Evolutionary conservation across 495 filamentous ascomycete genomes (phyloP), one percentile per base, ranked within the genome.

Genomic region (Lophiostoma macrostomum): DNA sequence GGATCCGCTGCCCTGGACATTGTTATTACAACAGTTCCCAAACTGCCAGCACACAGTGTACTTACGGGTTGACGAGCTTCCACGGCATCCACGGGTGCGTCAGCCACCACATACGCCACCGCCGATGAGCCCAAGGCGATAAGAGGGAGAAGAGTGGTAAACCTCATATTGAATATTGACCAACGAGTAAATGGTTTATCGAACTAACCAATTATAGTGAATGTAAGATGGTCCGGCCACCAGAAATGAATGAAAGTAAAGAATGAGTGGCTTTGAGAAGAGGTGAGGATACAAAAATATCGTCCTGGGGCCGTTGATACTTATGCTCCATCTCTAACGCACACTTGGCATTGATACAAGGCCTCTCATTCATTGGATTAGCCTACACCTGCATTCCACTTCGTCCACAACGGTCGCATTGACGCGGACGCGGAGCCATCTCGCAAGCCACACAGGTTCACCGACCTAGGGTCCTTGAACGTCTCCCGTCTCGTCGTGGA

Each of bases 221-320:
- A 35, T 50, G 46, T 27, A 50, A 36, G 53, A 39, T 50, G 46
- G 34, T 8, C 53, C 53, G 20, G 53, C 23, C 37, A 56, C 43
- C 35, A 22, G 37, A 56, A 30, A 31, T 45, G 50, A 53, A 53
- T 3, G 39, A 53, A 53, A 7, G 29, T 45, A 41, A 45, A 53
- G 50, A 22, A 28, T 44, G 50, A 53, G 50, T 4, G 30, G 23
- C 20, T 51, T 46, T 29, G n/a, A 32, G 7, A n/a, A 32, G n/a
- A n/a, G 29, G 7, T n/a, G 7, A 32, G n/a, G 29, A 32, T 32
- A 32, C 7, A 32, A 32, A n/a, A 7, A n/a, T 32, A n/a, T n/a
- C 8, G 29, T 32, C 29, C n/a, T n/a, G n/a, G n/a, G n/a, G n/a
- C n/a, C n/a, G n/a, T n/a, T n/a, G n/a, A n/a, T n/a, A n/a, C n/a